Percentiles rank a stretch among this genome's conserved stretches.
Evolutionary conservation across 495 filamentous ascomycete species (phyloP).

Genomic region (Hypoxylon fuscum): DNA sequence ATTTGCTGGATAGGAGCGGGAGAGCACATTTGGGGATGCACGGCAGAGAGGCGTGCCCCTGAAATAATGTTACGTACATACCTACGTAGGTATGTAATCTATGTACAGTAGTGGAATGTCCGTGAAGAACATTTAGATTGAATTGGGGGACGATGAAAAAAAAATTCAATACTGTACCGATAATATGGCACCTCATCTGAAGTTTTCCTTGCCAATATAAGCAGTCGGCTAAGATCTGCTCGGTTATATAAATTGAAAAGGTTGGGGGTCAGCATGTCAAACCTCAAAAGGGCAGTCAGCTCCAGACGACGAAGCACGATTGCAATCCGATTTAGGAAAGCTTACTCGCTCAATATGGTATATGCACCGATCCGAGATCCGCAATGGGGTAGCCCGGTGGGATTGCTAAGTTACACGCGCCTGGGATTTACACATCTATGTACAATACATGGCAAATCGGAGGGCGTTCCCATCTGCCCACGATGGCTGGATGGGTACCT

Average conservation of each 20-base stretch:
- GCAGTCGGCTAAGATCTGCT: background rate
- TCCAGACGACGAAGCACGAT: conserved; percentile 5
- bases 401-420: conserved; percentile 3
- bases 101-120: background rate
- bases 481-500: background rate
- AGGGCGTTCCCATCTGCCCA: background rate
- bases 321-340: conserved; percentile 19
- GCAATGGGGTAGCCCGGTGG: conserved; percentile 23
- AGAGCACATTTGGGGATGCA: conserved; percentile 10
- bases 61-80: conserved; percentile 12
- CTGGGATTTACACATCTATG: background rate
- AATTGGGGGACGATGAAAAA: background rate
- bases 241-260: conserved; percentile 10
- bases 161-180: too few species aligned
- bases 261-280: conserved; percentile 11
- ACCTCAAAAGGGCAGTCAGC: conserved; percentile 21
- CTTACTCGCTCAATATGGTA: conserved; percentile 14
- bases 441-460: background rate
- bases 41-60: conserved; percentile 7
- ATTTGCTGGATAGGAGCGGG: background rate
- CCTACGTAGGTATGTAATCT: background rate
- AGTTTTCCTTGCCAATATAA: conserved; percentile 8
- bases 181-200: conserved; percentile 1
- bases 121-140: background rate
- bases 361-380: conserved; percentile 16